phyloP scores from a whole-genome alignment of 192 early-diverging fungal species.

The Lobulomyces angularis region DNA sequence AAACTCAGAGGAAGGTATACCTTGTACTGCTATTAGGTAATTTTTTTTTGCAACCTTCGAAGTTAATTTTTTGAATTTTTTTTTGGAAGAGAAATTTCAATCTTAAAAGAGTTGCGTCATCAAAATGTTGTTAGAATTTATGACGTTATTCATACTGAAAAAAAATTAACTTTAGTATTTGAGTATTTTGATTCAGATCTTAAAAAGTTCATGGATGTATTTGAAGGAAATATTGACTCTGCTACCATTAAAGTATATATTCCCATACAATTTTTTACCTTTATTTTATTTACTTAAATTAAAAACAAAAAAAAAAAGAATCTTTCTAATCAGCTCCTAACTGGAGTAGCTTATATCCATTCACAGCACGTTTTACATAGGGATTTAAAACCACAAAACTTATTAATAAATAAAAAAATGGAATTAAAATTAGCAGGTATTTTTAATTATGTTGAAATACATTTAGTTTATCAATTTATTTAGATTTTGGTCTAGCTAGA shows the following conservation, averaged over 20 bases:
- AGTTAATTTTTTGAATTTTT: constrained; percentile 10
- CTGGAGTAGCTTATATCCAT: constrained; percentile 96
- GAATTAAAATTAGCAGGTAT: constrained; percentile 42
- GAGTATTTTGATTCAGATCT: constrained; percentile 97
- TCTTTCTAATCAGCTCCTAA: constrained; percentile 89
- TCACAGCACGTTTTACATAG: constrained; percentile 90
- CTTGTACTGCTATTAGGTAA: constrained; percentile 23
- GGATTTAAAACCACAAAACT: constrained; percentile 66
- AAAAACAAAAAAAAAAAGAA: too few species aligned
- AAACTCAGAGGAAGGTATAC: too few species aligned
- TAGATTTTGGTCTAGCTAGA: constrained; percentile 95
- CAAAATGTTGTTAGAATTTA: constrained; percentile 68
- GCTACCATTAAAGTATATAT: constrained; percentile 65
- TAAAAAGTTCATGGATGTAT: constrained; percentile 94
- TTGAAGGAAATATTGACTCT: constrained; percentile 24
- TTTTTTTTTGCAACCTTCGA: constrained; percentile 43
- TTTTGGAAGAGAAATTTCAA: constrained; percentile 55
- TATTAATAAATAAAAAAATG: constrained; percentile 80
- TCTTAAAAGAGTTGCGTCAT: constrained; percentile 72
- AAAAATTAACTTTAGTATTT: constrained; percentile 95
- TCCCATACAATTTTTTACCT: neutral
- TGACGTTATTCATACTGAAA: constrained; percentile 95
- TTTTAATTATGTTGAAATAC: too few species aligned
- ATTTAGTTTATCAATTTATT: too few species aligned
- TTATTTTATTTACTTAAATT: constrained; percentile 79